phyloP scores from a whole-genome alignment of 495 filamentous ascomycete species.

The Podospora pseudoanserina region DNA sequence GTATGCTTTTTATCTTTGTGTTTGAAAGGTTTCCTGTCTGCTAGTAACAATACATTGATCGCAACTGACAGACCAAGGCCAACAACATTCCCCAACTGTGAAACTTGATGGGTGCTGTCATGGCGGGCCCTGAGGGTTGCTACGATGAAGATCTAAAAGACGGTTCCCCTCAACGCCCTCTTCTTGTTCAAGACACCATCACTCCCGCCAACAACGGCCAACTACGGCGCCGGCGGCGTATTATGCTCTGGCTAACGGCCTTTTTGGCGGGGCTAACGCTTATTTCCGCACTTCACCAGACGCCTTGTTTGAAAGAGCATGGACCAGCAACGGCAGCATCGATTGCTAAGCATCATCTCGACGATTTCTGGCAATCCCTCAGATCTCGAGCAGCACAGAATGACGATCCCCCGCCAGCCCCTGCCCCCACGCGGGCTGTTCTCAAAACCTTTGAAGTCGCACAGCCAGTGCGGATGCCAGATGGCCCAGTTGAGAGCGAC shows the following conservation, averaged over 20 bases:
- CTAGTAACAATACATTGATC: not conserved
- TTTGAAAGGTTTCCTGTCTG: not conserved
- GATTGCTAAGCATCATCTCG: not conserved
- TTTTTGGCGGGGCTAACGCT: not conserved
- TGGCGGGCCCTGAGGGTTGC: not conserved
- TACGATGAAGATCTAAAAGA: not conserved
- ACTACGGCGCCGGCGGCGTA: not conserved
- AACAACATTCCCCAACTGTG: too few species aligned
- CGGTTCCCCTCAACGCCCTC: not conserved
- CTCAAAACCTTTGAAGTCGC: slow-evolving; percentile 67
- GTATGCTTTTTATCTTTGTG: not conserved
- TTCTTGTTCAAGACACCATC: not conserved
- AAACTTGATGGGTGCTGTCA: not conserved
- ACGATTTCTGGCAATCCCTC: not conserved
- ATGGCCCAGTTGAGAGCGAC: slow-evolving; percentile 41
- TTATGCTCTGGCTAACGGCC: not conserved
- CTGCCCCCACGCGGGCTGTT: slow-evolving; percentile 28
- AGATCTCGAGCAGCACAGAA: not conserved
- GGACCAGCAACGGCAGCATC: not conserved
- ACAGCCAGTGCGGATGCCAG: slow-evolving; percentile 55
- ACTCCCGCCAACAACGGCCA: not conserved
- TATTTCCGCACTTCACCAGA: not conserved
- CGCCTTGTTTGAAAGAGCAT: not conserved
- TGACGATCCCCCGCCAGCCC: not conserved
- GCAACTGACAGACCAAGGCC: too few species aligned